phyloP scores from a whole-genome alignment of 768 basidiomycete species.

The Tricholoma flavovirens region DNA sequence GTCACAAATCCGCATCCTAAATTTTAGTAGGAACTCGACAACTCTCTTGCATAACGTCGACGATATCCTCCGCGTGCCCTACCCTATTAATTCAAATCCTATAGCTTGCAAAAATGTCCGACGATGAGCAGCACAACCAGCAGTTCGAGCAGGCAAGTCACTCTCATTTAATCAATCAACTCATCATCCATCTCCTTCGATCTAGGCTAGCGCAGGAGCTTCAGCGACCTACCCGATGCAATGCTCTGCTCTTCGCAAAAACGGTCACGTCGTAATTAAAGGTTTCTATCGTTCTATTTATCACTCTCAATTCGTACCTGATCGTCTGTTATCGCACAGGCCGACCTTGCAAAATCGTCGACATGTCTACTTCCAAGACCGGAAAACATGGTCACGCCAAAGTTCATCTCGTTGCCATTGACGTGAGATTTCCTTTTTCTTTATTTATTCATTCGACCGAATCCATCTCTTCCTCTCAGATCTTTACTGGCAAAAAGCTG shows the following conservation, averaged over 20 bases:
- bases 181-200: conserved; percentile 14
- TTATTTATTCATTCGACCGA: conserved; percentile 8
- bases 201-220: conserved; percentile 65
- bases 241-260: conserved; percentile 94
- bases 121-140: conserved; percentile 86
- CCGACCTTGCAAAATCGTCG: conserved; percentile 97
- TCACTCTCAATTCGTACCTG: neutral
- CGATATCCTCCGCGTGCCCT: conserved; percentile 16
- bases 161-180: conserved; percentile 8
- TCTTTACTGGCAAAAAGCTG: conserved; percentile 98
- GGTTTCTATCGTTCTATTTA: conserved; percentile 30
- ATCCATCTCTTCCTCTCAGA: conserved; percentile 41
- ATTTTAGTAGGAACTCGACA: conserved; percentile 12
- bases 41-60: conserved; percentile 1
- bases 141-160: conserved; percentile 70
- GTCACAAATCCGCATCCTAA: conserved; percentile 13
- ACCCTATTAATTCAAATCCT: conserved; percentile 16
- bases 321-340: conserved; percentile 31
- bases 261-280: conserved; percentile 95
- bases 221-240: conserved; percentile 82
- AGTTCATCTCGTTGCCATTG: conserved; percentile 95
- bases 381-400: conserved; percentile 99
- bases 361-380: conserved; percentile 99
- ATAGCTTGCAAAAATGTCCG: conserved; percentile 56
- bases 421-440: conserved; percentile 52